Evolutionary conservation across 2,329 filamentous ascomycete genomes (phyloP).

Genomic region (Gaeumannomyces tritici): DNA sequence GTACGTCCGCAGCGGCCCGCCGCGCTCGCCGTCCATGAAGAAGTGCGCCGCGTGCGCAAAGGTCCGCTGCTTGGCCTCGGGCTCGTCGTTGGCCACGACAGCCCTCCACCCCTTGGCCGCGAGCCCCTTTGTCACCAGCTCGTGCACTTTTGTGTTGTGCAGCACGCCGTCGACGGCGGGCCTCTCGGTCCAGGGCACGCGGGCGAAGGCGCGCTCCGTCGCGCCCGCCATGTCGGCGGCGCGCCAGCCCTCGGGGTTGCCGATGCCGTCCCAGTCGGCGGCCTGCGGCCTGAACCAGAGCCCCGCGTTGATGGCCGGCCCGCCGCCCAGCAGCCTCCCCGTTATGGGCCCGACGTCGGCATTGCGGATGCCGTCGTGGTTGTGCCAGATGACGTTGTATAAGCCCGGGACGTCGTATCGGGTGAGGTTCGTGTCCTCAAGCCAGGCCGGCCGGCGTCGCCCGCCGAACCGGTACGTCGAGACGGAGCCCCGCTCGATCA

Average conservation of each 20-base stretch:
- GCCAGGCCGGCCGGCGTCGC: constrained; percentile 51
- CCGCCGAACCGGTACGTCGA: constrained; percentile 57
- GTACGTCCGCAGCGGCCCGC: constrained; percentile 63
- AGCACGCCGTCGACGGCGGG: constrained; percentile 56
- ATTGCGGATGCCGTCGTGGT: constrained; percentile 55
- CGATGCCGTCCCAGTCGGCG: constrained; percentile 55
- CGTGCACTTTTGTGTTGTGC: constrained; percentile 58
- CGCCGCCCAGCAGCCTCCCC: constrained; percentile 60
- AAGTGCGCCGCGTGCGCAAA: constrained; percentile 58
- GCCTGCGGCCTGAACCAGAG: constrained; percentile 59
- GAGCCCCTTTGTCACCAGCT: constrained; percentile 51
- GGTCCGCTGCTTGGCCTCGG: constrained; percentile 54
- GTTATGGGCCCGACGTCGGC: constrained; percentile 61
- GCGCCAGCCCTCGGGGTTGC: constrained; percentile 66
- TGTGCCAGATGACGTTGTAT: constrained; percentile 60
- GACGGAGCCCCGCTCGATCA: constrained; percentile 51
- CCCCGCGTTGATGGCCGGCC: constrained; percentile 56
- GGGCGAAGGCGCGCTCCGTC: constrained; percentile 51
- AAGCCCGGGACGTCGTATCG: constrained; percentile 64
- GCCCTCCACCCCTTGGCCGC: constrained; percentile 23
- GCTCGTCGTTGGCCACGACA: constrained; percentile 49
- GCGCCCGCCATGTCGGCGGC: constrained; percentile 50
- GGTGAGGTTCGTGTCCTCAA: constrained; percentile 50
- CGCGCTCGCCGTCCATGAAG: constrained; percentile 56
- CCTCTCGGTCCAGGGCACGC: constrained; percentile 57